Evolutionary conservation across 208 protist species (phyloP), one percentile per base, ranked within the genome.

Genomic region (Wallacemonas collosoma): DNA sequence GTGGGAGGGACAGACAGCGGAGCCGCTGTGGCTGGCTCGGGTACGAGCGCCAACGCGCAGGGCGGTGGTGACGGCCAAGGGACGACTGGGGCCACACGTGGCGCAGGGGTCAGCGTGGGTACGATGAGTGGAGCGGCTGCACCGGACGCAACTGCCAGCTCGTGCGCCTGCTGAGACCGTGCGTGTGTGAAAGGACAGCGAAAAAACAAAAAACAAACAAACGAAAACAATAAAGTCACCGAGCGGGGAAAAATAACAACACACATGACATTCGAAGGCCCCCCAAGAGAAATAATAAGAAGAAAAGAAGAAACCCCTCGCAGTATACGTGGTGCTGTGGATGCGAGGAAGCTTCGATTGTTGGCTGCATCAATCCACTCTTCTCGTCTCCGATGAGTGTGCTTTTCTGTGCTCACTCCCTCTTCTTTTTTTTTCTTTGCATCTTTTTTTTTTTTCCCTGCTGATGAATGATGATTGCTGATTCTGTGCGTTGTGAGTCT

Each of bases 1-100:
- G 76, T 91, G 3, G 71, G 82, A 1, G 71, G 71, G 12, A 55
- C 62, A 26, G 65, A 75, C 38, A 48, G 64, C 26, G 63, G 65
- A 35, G 73, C 51, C 11, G 40, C 56, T 36, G 39, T 12, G 17
- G 43, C 39, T 17, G 61, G 14, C 3, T 48, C 66, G n/a, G 69
- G 68, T 26, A 62, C 48, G 17, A 38, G 45, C 15, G 58, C 64
- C 38, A 36, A 41, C 43, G 38, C 45, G n/a, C 41, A 8, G 40
- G 26, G 38, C 5, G 17, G n/a, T 44, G 7, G 14, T 14, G 41
- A 14, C 44, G 43, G 39, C 0, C 44, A 45, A 68, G 36, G 26
- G 7, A 56, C n/a, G 3, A 6, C 26, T 38, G 67, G 50, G 0
- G 40, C 53, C 6, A 43, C 39, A 15, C 36, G 55, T 17, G 43